phyloP scores from a whole-genome alignment of 768 basidiomycete species.

The Tricholoma matsutake region DNA sequence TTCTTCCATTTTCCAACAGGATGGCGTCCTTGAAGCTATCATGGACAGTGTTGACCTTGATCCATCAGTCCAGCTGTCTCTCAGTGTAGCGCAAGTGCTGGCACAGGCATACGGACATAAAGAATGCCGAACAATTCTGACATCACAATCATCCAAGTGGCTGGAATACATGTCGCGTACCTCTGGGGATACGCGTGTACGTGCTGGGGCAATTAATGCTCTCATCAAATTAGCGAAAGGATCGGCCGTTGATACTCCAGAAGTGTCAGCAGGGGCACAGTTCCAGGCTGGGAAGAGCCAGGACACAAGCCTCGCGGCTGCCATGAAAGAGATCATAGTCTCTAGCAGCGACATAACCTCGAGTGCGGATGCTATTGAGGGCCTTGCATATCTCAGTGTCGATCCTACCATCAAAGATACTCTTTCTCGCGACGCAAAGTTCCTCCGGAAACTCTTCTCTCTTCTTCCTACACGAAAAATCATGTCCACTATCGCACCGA shows the following conservation, averaged over 20 bases:
- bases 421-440: slow-evolving; percentile 49
- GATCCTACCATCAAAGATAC: slow-evolving; percentile 60
- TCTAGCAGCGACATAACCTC: slow-evolving; percentile 38
- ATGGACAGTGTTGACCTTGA: slow-evolving; percentile 70
- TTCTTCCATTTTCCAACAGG: slow-evolving; percentile 57
- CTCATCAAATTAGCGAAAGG: slow-evolving; percentile 76
- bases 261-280: slow-evolving; percentile 17
- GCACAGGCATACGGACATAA: slow-evolving; percentile 77
- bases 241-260: slow-evolving; percentile 41
- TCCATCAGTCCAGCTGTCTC: slow-evolving; percentile 44
- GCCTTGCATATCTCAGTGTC: slow-evolving; percentile 77
- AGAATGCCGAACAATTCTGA: slow-evolving; percentile 59
- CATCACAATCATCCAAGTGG: slow-evolving; percentile 61
- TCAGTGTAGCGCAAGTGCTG: slow-evolving; percentile 69
- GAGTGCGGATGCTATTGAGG: slow-evolving; percentile 71
- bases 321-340: slow-evolving; percentile 57
- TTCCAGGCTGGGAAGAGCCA: slow-evolving; percentile 31
- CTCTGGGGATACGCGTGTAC: slow-evolving; percentile 42
- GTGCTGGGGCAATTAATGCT: slow-evolving; percentile 66
- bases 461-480: slow-evolving; percentile 52
- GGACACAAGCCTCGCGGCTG: slow-evolving; percentile 38
- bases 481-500: slow-evolving; percentile 12
- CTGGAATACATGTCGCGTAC: slow-evolving; percentile 55
- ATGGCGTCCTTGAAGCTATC: slow-evolving; percentile 61
- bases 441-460: slow-evolving; percentile 57